Conservation (phyloP, 139 green algal genomes). For the Chlorella sorokiniana region DNA sequence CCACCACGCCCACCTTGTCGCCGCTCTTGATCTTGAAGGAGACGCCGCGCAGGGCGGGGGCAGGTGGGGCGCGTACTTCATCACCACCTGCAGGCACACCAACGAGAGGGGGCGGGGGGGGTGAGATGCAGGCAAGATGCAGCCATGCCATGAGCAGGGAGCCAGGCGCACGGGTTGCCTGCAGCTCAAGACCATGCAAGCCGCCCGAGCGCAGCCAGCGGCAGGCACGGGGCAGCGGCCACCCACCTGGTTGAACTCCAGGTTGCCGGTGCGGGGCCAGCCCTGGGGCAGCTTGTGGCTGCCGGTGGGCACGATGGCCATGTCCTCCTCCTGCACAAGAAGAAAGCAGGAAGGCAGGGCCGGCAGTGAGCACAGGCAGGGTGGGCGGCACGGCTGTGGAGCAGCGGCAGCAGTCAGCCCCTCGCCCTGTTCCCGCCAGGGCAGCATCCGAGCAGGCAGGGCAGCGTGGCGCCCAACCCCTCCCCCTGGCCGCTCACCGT, state of each 20-base stretch:
- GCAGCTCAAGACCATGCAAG: too few species aligned
- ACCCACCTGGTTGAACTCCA: constrained; percentile 61
- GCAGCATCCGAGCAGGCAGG: neutral
- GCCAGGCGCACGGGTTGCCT: too few species aligned
- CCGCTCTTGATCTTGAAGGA: constrained; percentile 60
- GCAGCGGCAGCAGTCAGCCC: too few species aligned
- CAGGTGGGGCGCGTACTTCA: constrained; percentile 86
- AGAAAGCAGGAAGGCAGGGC: neutral
- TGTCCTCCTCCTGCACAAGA: neutral
- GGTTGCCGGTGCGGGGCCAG: constrained; percentile 53
- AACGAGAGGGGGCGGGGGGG: too few species aligned
- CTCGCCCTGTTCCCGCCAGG: too few species aligned
- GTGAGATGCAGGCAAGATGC: too few species aligned
- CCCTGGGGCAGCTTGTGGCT: constrained; percentile 23
- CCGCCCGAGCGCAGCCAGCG: too few species aligned
- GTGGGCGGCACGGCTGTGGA: too few species aligned
- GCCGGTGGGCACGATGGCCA: neutral
- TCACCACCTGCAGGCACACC: constrained; percentile 60
- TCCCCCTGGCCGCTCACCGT: neutral
- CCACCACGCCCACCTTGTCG: constrained; percentile 46
- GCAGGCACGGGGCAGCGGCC: too few species aligned
- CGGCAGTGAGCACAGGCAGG: neutral
- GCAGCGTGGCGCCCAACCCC: neutral
- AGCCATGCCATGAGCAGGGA: too few species aligned
- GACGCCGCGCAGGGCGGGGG: constrained; percentile 84